These are phyloP conservation scores for Macadamia tetraphylla DNA, from an alignment of 164 flowering plant genomes.

Conservation along the genomic window DNA sequence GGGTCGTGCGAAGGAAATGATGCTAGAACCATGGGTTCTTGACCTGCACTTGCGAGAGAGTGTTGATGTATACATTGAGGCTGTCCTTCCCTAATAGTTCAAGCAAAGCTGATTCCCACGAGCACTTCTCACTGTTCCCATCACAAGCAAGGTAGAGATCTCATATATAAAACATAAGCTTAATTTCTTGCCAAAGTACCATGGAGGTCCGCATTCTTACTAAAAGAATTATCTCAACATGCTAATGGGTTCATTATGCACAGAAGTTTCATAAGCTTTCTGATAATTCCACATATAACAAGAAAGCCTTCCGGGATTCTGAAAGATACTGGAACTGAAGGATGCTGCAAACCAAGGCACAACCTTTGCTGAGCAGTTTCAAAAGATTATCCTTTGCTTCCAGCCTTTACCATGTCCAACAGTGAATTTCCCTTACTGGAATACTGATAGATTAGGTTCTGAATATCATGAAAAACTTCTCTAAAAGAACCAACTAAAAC, in stretches of 20 bases:
- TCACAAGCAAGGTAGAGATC: conserved; percentile 69
- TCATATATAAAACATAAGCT: conserved; percentile 82
- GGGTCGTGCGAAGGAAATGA: too few relatives aligned
- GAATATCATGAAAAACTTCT: conserved; percentile 54
- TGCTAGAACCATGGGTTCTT: too few relatives aligned
- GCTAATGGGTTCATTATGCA: conserved; percentile 42
- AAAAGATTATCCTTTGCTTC: conserved; percentile 77
- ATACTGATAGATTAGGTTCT: conserved; percentile 44
- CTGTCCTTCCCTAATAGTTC: too few relatives aligned
- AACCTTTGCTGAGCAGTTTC: conserved; percentile 72
- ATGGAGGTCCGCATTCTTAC: conserved; percentile 87
- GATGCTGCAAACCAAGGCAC: conserved; percentile 78
- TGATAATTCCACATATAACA: conserved; percentile 51
- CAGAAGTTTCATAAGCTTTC: conserved; percentile 14
- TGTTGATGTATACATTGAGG: too few relatives aligned
- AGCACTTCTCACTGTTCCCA: conserved; percentile 80
- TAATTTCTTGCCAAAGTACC: conserved; percentile 58
- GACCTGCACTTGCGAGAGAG: too few relatives aligned
- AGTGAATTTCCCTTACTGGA: conserved; percentile 54
- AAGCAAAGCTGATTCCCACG: conserved; percentile 61
- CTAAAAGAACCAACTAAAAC: conserved; percentile 50
- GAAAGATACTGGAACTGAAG: conserved; percentile 57
- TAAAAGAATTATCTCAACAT: conserved; percentile 66
- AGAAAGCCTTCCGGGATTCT: conserved; percentile 54
- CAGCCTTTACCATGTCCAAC: conserved; percentile 71